A percentile compares a stretch with the other conserved stretches of the same genome.
Conservation (phyloP, 371 early-diverging fungal species). For the Syncephalastrum sp. region DNA sequence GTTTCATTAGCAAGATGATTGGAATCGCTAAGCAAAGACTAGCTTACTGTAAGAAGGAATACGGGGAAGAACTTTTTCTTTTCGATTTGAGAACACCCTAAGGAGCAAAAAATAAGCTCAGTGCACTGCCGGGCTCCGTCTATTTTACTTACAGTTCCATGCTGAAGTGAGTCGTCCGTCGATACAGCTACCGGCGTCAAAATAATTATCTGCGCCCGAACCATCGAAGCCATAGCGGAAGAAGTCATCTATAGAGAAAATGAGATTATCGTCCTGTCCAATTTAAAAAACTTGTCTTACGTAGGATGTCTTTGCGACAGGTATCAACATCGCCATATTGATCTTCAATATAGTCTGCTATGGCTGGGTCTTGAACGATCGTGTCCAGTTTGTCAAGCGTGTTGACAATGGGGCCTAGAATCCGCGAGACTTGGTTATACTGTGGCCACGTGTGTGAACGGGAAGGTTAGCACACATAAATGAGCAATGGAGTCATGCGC, state of each 20-base stretch:
- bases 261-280: background rate
- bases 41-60: constrained; percentile 75
- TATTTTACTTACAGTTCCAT: constrained; percentile 76
- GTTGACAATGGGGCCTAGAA: constrained; percentile 83
- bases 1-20: background rate
- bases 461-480: too few species aligned
- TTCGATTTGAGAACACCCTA: constrained; percentile 88
- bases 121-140: background rate
- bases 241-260: constrained; percentile 68
- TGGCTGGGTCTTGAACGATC: constrained; percentile 47
- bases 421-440: constrained; percentile 96
- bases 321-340: constrained; percentile 67
- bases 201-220: constrained; percentile 93
- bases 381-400: constrained; percentile 74
- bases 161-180: constrained; percentile 94
- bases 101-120: constrained; percentile 2
- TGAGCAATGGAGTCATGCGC: background rate
- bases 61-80: constrained; percentile 92
- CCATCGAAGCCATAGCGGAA: constrained; percentile 96
- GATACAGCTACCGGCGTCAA: constrained; percentile 94
- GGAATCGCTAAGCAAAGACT: background rate
- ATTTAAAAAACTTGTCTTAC: constrained; percentile 20
- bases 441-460: constrained; percentile 4
- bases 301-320: constrained; percentile 71
- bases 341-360: constrained; percentile 64